Conservation (phyloP, 1,284 basidiomycete genomes). For the Wallemia mellicola region DNA sequence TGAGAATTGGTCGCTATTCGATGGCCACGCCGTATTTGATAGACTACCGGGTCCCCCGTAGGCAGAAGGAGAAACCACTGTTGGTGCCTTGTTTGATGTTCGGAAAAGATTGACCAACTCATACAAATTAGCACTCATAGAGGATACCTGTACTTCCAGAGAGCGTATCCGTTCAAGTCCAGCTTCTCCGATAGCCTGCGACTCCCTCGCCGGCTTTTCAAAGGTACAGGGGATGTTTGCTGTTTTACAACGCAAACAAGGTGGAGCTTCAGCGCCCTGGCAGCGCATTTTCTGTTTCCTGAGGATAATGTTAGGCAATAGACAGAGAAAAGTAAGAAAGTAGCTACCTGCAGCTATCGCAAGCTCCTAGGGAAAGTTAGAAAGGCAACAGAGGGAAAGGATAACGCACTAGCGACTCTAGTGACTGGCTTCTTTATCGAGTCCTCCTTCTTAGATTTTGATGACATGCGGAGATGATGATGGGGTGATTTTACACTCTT, state of each 20-base stretch:
- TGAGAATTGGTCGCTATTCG: neutral
- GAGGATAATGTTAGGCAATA: too few relatives aligned
- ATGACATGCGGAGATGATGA: neutral
- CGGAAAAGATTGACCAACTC: neutral
- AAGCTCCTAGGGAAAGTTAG: neutral
- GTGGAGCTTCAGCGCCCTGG: neutral
- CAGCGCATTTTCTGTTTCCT: neutral
- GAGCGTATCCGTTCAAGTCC: neutral
- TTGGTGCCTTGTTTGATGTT: neutral
- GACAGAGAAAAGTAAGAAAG: too few relatives aligned
- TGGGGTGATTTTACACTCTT: too few relatives aligned
- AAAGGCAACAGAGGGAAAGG: neutral
- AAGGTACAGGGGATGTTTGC: neutral
- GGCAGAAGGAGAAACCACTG: too few relatives aligned
- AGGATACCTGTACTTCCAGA: neutral
- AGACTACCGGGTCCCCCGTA: too few relatives aligned
- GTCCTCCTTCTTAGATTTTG: neutral
- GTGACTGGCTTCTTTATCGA: neutral
- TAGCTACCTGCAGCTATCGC: neutral
- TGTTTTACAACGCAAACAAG: neutral
- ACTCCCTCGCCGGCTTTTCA: neutral
- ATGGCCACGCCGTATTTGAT: too few relatives aligned
- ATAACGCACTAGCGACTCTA: neutral
- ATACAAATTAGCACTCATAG: neutral
- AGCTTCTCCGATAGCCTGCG: neutral